These are phyloP conservation scores for Rhizophagus prolifer DNA, from an alignment of 192 early-diverging fungal genomes.

Conservation along the genomic window DNA sequence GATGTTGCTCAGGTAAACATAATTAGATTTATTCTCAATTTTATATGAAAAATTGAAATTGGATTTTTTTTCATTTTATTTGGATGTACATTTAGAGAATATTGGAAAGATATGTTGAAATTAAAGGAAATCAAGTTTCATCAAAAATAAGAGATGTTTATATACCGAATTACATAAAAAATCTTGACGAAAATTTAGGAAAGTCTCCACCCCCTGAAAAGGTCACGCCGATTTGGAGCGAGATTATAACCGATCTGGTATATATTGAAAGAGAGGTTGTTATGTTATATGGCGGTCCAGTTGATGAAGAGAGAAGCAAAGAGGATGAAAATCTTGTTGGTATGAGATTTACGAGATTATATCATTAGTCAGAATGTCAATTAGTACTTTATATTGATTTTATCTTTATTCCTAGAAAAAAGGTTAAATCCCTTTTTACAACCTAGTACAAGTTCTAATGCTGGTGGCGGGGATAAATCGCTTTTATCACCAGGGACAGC, in stretches of 20 bases:
- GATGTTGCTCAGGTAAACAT: not conserved
- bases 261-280: constrained; percentile 42
- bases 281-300: constrained; percentile 37
- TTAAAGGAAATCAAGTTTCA: constrained; percentile 14
- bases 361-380: not conserved
- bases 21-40: not conserved
- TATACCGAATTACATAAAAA: not conserved
- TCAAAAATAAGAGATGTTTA: not conserved
- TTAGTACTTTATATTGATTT: not conserved
- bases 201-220: not conserved
- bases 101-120: constrained; percentile 17
- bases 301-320: constrained; percentile 27
- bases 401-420: not conserved
- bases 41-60: not conserved
- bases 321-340: constrained; percentile 21
- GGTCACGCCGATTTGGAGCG: constrained; percentile 41
- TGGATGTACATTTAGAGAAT: not conserved
- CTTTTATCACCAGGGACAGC: not conserved
- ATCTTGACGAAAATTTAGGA: not conserved
- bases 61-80: not conserved
- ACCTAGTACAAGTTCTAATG: not conserved
- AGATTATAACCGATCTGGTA: constrained; percentile 35
- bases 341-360: not conserved
- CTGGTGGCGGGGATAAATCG: not conserved
- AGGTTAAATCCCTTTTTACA: not conserved